phyloP scores from a whole-genome alignment of 176 grass and related monocot species.

The Ensete glaucum region DNA sequence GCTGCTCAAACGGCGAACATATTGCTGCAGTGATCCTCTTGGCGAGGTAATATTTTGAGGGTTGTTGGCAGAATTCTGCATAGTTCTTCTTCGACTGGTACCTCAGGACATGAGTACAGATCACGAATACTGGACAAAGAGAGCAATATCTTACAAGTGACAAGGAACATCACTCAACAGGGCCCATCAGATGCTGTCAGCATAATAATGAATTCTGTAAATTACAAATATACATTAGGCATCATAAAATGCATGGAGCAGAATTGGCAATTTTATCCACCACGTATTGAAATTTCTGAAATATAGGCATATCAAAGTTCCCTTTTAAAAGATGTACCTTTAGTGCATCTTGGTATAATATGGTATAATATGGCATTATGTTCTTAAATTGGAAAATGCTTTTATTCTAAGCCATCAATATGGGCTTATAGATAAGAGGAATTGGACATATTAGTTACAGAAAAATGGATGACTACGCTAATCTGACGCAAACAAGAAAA shows the following conservation, averaged over 20 bases:
- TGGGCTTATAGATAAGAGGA: too few species aligned
- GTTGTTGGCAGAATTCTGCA: slow-evolving; percentile 52
- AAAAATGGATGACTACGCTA: too few species aligned
- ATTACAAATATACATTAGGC: not conserved
- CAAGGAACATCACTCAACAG: not conserved
- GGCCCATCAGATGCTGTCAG: not conserved
- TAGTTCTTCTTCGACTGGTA: slow-evolving; percentile 26
- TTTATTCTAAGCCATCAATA: too few species aligned
- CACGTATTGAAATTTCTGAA: not conserved
- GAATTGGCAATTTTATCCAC: not conserved
- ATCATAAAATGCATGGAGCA: not conserved
- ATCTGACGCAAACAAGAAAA: not conserved
- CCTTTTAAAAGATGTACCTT: not conserved
- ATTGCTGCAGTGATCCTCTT: slow-evolving; percentile 61
- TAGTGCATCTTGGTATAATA: not conserved
- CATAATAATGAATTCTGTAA: not conserved
- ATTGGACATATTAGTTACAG: too few species aligned
- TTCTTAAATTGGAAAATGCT: too few species aligned
- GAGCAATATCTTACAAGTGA: not conserved
- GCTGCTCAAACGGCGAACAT: slow-evolving; percentile 42
- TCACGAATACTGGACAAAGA: not conserved
- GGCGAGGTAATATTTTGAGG: slow-evolving; percentile 54
- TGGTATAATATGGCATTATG: too few species aligned
- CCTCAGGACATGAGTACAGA: slow-evolving; percentile 13
- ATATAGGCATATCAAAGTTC: not conserved